Base-by-base conservation (phyloP, 2,329 filamentous ascomycete genomes). In the Xylariales sp. region DNA sequence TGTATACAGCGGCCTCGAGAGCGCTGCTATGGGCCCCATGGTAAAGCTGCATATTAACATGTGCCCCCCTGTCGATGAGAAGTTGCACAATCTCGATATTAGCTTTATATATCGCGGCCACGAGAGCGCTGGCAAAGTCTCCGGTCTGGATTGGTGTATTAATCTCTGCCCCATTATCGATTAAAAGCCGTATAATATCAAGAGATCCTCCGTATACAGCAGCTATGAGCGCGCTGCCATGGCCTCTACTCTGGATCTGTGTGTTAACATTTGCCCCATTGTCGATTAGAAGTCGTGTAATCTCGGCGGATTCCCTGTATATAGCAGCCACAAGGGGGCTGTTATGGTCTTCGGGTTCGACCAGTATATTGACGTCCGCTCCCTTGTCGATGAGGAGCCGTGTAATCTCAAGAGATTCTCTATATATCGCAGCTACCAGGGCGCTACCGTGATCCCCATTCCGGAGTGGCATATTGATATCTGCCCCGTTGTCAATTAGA, bases 401-500 rank as follows among this genome's bases (percentile, higher is more conserved):
- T 32, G 32, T n/a, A 23, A 54, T 58, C 8, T 67, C 41, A 7
- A 12, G 5, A 6, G 14, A 0, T 10, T 12, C 16, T 8, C 1
- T 1, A 8, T 7, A 0, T 39, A 9, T 18, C 1, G 62, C 55
- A 12, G 36, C 32, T 1, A 9, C 32, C 23, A 62, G 58, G 2
- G 56, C 57, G 34, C 52, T 62, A n/a, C 16, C 36, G 8, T 7
- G 23, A 0, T 28, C 3, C 4, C 43, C 50, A 4, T 2, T 23
- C 30, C 46, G 48, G 4, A 50, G 14, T 5, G 1, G 48, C 41
- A 36, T 18, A 32, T 65, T 46, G n/a, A 61, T 12, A 45, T 59
- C 28, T n/a, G 65, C 48, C 3, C 65, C 55, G 14, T 48, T 60
- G 8, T 50, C 43, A 9, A 67, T 23, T 3, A 67, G 54, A 3